Base-by-base conservation (phyloP, 345 rosid genomes). In the Syzygium oleosum region DNA sequence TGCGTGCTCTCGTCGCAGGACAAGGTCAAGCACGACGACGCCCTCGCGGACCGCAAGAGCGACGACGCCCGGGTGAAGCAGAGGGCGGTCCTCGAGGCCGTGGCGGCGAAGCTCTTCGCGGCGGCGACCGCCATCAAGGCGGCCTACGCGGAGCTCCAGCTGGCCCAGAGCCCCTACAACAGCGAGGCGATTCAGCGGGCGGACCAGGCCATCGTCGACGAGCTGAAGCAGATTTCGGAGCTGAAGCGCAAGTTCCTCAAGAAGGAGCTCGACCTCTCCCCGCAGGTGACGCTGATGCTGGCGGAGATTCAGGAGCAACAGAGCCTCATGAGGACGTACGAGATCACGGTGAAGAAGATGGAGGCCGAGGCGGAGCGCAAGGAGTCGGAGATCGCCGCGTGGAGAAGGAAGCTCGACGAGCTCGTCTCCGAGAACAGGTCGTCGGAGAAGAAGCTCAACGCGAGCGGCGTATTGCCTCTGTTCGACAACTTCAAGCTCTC, bases 261-360 rank as follows among this genome's bases (percentile, higher is more conserved):
- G 89, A 95, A 94, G 10, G 95, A 95, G 23, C 92, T 98, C 85
- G 95, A 96, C 88, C 92, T 96, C 10, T 96, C 98, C 0, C 98
- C 99, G 1, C 99, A 96, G 23, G 98, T 98, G 14, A 95, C 99
- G 13, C 54, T 94, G 79, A 95, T 98, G 97, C 91, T 98, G 1
- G 98, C 99, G 3, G 99, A 98, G 94, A 93, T 98, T 88, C 99
- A 95, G 21, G 99, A 98, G 85, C 99, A 98, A 85, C 99, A 98
- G 94, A 93, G 98, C 86, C 88, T 98, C 89, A 94, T 96, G 95
- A 95, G 91, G 90, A 98, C 98, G 17, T 98, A 93, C 86, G 99
- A 93, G 91, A 95, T 98, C 88, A 94, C 95, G 0, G 92, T 94
- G 79, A 96, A 92, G 93, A 98, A 96, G 86, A 87, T 98, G 54